Evolutionary conservation across 306 rosid genomes (phyloP).

Genomic region (Prunus kanzakura): DNA sequence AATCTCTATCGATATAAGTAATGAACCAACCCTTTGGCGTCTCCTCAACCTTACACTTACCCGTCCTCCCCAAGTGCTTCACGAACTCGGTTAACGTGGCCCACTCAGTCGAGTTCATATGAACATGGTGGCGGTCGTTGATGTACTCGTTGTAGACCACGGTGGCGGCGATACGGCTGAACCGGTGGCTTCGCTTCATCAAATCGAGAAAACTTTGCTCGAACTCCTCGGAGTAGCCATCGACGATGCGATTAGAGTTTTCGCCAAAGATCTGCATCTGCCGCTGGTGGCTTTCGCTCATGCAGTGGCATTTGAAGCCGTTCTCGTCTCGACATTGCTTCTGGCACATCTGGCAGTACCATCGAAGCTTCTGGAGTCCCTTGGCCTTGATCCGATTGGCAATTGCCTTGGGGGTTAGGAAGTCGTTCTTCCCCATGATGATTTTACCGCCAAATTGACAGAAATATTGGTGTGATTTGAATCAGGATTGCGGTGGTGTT

Average conservation of each 20-base stretch:
- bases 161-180: slow-evolving; percentile 86
- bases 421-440: slow-evolving; percentile 84
- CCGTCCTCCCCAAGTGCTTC: slow-evolving; percentile 75
- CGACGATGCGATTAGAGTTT: slow-evolving; percentile 63
- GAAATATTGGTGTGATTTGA: background rate
- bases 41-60: slow-evolving; percentile 89
- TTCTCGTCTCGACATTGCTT: slow-evolving; percentile 95
- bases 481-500: no score
- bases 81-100: slow-evolving; percentile 81
- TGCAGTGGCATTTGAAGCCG: slow-evolving; percentile 92
- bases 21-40: slow-evolving; percentile 97
- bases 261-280: slow-evolving; percentile 90
- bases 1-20: slow-evolving; percentile 76
- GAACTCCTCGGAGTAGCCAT: slow-evolving; percentile 83
- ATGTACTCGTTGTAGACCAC: slow-evolving; percentile 92
- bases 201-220: slow-evolving; percentile 68
- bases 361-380: slow-evolving; percentile 90
- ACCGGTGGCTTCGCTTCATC: slow-evolving; percentile 85
- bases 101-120: slow-evolving; percentile 88
- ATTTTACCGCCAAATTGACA: background rate
- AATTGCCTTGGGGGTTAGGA: slow-evolving; percentile 83
- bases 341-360: slow-evolving; percentile 99
- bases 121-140: slow-evolving; percentile 73
- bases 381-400: slow-evolving; percentile 91
- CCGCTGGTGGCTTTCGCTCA: slow-evolving; percentile 95